Percentiles rank a stretch among this genome's conserved stretches.
Conservation (phyloP, 2,329 filamentous ascomycete genomes). For the Delphinella strobiligena region DNA sequence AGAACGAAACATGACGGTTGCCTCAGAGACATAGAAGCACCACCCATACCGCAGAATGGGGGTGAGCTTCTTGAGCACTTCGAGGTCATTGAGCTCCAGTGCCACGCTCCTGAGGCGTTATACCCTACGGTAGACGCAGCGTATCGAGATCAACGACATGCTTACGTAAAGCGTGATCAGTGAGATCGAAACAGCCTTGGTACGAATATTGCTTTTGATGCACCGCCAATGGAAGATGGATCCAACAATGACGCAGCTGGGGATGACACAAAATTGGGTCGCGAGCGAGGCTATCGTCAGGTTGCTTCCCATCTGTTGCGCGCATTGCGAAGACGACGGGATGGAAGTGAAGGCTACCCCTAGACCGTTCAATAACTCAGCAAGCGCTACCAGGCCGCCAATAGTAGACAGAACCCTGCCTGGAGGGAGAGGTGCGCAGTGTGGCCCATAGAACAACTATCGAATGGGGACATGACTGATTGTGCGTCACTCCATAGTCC, state of each 20-base stretch:
- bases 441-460: conserved; percentile 47
- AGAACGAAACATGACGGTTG: conserved; percentile 37
- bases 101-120: conserved; percentile 30
- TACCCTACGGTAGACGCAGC: conserved; percentile 40
- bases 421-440: conserved; percentile 43
- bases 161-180: conserved; percentile 35
- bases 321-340: conserved; percentile 9
- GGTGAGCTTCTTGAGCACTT: conserved; percentile 10
- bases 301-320: conserved; percentile 5
- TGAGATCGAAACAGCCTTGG: conserved; percentile 27
- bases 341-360: conserved; percentile 35
- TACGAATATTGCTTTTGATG: conserved; percentile 24
- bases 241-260: conserved; percentile 33
- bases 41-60: conserved; percentile 31
- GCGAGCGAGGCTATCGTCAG: conserved; percentile 35
- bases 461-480: conserved; percentile 50
- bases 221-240: conserved; percentile 34
- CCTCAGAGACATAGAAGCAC: conserved; percentile 44
- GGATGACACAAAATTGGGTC: conserved; percentile 36
- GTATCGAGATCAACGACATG: conserved; percentile 32
- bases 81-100: conserved; percentile 13
- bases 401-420: conserved; percentile 46
- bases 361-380: conserved; percentile 38
- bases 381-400: conserved; percentile 36
- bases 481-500: no score